phyloP scores from a whole-genome alignment of 441 rosid genomes.

The Jatropha podagrica region DNA sequence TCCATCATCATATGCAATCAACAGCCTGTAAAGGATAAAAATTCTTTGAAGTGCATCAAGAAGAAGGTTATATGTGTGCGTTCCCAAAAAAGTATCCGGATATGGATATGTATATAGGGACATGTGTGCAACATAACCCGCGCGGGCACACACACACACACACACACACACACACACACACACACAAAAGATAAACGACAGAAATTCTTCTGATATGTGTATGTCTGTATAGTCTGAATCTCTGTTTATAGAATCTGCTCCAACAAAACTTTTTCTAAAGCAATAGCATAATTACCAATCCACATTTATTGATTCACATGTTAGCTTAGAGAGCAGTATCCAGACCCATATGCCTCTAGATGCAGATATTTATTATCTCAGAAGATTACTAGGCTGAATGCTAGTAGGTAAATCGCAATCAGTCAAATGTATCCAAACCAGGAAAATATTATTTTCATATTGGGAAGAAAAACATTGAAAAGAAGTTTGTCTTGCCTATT shows the following conservation, averaged over 20 bases:
- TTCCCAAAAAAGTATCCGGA: neutral
- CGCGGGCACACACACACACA: neutral
- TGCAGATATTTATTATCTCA: neutral
- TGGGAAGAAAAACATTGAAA: neutral
- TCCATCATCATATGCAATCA: conserved; percentile 66
- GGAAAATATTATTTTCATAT: conserved; percentile 18
- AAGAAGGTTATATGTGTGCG: conserved; percentile 2
- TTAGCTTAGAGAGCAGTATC: conserved; percentile 10
- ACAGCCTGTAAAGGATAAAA: conserved; percentile 48
- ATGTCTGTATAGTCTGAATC: neutral
- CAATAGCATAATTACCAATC: neutral
- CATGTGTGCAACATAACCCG: neutral
- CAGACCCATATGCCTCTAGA: conserved; percentile 11
- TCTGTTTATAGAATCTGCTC: neutral
- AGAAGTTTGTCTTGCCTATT: conserved; percentile 43
- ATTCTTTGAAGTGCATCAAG: conserved; percentile 24
- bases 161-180: neutral
- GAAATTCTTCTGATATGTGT: neutral
- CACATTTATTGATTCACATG: neutral
- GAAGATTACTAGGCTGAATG: neutral
- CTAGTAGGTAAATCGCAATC: conserved; percentile 11
- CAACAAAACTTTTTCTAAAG: neutral
- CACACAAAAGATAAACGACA: neutral
- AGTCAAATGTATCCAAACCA: conserved; percentile 12
- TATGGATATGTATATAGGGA: neutral